Evolutionary conservation across 352 stramenopile genomes (phyloP).

Genomic region (Phytophthora fragariaefolia): DNA sequence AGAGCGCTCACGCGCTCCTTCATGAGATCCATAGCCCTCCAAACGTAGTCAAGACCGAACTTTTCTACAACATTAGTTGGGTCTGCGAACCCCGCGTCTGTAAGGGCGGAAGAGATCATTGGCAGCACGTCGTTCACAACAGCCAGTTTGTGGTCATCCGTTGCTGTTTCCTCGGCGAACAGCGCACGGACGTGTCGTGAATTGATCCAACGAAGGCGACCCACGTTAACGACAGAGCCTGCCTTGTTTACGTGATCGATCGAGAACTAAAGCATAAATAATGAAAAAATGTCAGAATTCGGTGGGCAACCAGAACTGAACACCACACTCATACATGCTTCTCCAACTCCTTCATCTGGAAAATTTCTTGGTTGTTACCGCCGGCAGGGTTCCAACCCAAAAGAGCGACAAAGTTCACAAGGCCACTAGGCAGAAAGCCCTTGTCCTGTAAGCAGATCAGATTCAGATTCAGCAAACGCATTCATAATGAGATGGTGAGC

Average conservation of each 20-base stretch:
- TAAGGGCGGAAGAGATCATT: slow-evolving; percentile 62
- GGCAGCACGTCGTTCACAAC: slow-evolving; percentile 72
- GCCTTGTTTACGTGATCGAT: slow-evolving; percentile 90
- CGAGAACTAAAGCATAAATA: slow-evolving; percentile 58
- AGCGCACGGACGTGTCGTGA: slow-evolving; percentile 85
- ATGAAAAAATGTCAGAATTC: neutral
- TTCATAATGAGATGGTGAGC: neutral
- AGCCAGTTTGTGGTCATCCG: slow-evolving; percentile 45
- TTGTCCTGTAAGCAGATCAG: slow-evolving; percentile 69
- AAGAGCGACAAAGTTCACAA: slow-evolving; percentile 99
- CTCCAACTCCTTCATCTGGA: slow-evolving; percentile 92
- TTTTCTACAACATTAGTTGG: slow-evolving; percentile 48
- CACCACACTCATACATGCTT: slow-evolving; percentile 44
- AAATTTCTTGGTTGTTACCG: slow-evolving; percentile 98
- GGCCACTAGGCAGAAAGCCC: slow-evolving; percentile 95
- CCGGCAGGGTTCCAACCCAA: slow-evolving; percentile 96
- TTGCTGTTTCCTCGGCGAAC: slow-evolving; percentile 60
- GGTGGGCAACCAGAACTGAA: neutral
- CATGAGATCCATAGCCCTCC: slow-evolving; percentile 82
- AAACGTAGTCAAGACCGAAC: slow-evolving; percentile 78
- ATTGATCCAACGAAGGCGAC: slow-evolving; percentile 91
- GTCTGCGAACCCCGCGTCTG: slow-evolving; percentile 34
- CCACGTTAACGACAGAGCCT: slow-evolving; percentile 87
- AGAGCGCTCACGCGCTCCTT: slow-evolving; percentile 86
- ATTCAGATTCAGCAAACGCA: slow-evolving; percentile 3